These are phyloP conservation scores for Immersiporthe knoxdaviesiana DNA, from an alignment of 2,329 filamentous ascomycete species.

Conservation along the genomic window DNA sequence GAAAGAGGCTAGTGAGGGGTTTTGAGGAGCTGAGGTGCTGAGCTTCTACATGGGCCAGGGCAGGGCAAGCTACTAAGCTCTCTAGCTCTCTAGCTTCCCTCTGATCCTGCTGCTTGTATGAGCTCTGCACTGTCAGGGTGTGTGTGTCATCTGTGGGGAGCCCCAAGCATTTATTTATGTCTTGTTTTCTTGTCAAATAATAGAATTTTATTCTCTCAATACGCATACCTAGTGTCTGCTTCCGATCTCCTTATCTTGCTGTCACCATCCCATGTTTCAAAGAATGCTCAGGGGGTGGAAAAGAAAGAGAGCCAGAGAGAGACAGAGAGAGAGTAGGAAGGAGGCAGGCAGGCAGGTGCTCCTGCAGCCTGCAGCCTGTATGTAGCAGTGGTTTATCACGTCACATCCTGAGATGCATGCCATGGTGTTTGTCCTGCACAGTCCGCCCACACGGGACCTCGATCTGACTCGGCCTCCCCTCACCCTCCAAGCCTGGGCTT, in stretches of 20 bases:
- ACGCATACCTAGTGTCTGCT: background rate
- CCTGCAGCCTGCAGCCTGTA: background rate
- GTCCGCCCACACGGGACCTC: background rate
- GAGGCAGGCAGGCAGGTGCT: background rate
- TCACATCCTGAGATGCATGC: background rate
- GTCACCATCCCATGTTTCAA: background rate
- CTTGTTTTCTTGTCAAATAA: background rate
- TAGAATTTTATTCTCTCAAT: background rate
- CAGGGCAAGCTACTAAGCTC: slow-evolving; percentile 2
- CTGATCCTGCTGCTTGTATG: background rate
- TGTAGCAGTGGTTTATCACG: background rate
- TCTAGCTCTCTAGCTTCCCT: background rate
- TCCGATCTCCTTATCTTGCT: slow-evolving; percentile 4
- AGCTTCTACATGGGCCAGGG: background rate
- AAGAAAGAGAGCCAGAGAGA: background rate
- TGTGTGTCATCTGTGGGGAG: background rate
- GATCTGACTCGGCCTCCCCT: background rate
- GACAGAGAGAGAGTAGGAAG: background rate
- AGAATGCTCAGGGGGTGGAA: background rate
- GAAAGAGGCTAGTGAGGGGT: slow-evolving; percentile 5
- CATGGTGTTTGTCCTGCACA: slow-evolving; percentile 1
- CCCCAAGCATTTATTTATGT: slow-evolving; percentile 4
- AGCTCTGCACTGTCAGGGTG: background rate
- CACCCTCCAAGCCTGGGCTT: background rate
- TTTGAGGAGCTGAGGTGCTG: too few relatives aligned